Conservation (phyloP, 2,329 filamentous ascomycete genomes). For the Colletotrichum sansevieriae region DNA sequence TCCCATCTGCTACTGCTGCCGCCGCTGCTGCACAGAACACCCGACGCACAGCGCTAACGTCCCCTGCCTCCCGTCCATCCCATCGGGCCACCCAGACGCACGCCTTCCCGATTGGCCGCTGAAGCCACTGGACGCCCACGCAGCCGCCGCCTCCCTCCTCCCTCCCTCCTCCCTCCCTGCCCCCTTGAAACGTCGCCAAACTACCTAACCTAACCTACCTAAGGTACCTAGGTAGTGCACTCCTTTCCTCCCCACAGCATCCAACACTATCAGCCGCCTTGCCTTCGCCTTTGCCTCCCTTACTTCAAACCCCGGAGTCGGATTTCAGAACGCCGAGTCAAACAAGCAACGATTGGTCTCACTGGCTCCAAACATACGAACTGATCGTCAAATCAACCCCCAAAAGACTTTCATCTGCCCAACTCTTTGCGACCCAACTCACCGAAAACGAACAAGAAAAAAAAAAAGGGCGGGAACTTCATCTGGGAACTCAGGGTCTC, state of each 20-base stretch:
- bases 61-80: conserved; percentile 1
- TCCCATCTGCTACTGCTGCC: neutral
- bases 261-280: neutral
- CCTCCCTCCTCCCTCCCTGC: neutral
- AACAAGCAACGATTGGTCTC: conserved; percentile 32
- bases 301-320: conserved; percentile 16
- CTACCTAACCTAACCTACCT: neutral
- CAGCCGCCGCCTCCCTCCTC: conserved; percentile 13
- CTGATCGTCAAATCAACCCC: neutral
- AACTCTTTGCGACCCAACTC: conserved; percentile 2
- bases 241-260: conserved; percentile 12
- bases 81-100: neutral
- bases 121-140: conserved; percentile 1
- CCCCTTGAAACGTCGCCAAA: neutral
- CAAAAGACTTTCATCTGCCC: neutral
- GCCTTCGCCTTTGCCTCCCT: neutral
- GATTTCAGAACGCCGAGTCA: conserved; percentile 9
- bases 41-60: conserved; percentile 9
- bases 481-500: conserved; percentile 29
- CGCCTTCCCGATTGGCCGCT: conserved; percentile 33
- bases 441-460: neutral
- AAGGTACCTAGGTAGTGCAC: too few relatives aligned
- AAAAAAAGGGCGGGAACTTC: conserved; percentile 15
- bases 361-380: conserved; percentile 14
- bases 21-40: conserved; percentile 21